These are phyloP conservation scores for Chlorokybus atmophyticus DNA, from an alignment of 139 green algal species.

Conservation along the genomic window DNA sequence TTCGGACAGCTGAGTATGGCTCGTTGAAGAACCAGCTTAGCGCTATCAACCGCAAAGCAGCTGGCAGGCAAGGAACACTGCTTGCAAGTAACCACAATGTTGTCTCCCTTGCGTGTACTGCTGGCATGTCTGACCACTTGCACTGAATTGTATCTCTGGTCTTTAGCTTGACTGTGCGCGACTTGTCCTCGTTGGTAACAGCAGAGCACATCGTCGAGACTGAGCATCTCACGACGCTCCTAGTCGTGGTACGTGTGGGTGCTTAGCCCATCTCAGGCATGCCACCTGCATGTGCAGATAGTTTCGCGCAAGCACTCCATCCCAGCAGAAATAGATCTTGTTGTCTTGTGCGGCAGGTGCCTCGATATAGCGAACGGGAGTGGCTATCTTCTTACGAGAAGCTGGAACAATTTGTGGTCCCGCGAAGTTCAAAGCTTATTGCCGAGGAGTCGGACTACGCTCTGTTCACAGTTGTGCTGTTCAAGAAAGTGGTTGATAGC, in stretches of 20 bases:
- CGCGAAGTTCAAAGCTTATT: slow-evolving; percentile 40
- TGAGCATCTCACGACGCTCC: slow-evolving; percentile 84
- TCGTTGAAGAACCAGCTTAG: slow-evolving; percentile 55
- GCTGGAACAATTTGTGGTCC: slow-evolving; percentile 64
- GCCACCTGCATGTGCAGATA: too few relatives aligned
- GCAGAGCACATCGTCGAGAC: slow-evolving; percentile 54
- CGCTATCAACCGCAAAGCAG: slow-evolving; percentile 57
- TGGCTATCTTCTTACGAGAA: slow-evolving; percentile 71
- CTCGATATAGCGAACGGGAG: slow-evolving; percentile 61
- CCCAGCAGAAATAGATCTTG: too few relatives aligned
- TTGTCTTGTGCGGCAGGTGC: too few relatives aligned
- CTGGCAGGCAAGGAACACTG: slow-evolving; percentile 34
- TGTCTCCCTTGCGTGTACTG: too few relatives aligned
- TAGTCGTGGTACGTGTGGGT: too few relatives aligned
- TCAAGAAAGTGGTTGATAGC: slow-evolving; percentile 71
- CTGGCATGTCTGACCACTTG: too few relatives aligned
- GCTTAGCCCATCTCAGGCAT: too few relatives aligned
- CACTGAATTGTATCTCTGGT: neutral
- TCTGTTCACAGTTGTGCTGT: slow-evolving; percentile 74
- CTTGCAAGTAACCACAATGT: neutral
- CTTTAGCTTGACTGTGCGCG: slow-evolving; percentile 67
- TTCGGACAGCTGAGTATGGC: slow-evolving; percentile 61
- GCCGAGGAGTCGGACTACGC: slow-evolving; percentile 80
- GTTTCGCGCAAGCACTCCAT: too few relatives aligned
- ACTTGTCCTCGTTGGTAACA: slow-evolving; percentile 57